Evolutionary conservation across 2,329 filamentous ascomycete species (phyloP).

Genomic region (Colletotrichum abscissum): DNA sequence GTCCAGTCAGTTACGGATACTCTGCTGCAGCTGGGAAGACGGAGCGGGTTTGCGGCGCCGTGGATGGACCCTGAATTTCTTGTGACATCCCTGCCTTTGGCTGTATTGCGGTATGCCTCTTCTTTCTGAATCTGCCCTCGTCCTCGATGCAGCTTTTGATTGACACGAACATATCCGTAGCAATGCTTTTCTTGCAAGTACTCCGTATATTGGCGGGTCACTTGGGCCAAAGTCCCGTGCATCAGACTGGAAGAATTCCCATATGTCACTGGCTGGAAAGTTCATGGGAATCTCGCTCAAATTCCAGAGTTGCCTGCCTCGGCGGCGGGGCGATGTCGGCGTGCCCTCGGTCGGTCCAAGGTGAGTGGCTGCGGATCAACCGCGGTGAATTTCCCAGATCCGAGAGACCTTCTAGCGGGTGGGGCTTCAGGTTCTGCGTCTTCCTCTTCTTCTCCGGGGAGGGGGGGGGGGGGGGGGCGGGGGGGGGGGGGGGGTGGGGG

Average conservation of each 20-base stretch:
- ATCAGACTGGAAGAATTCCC: neutral
- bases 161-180: no score
- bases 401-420: neutral
- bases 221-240: neutral
- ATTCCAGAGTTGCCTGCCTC: neutral
- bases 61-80: conserved; percentile 29
- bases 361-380: conserved; percentile 26
- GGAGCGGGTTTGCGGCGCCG: conserved; percentile 27
- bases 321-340: conserved; percentile 6
- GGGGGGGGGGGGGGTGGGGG: no score
- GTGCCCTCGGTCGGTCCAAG: neutral
- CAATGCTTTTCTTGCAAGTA: no score
- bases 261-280: neutral
- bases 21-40: neutral
- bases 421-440: neutral
- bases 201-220: neutral
- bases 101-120: neutral
- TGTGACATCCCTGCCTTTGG: neutral
- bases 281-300: neutral
- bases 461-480: no score
- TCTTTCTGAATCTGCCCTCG: neutral
- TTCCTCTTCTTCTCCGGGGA: conserved; percentile 3
- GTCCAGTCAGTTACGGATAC: neutral
- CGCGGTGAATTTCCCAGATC: conserved; percentile 20
- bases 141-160: neutral